Conservation (phyloP, 1,284 basidiomycete genomes). For the Moesziomyces sp. region DNA sequence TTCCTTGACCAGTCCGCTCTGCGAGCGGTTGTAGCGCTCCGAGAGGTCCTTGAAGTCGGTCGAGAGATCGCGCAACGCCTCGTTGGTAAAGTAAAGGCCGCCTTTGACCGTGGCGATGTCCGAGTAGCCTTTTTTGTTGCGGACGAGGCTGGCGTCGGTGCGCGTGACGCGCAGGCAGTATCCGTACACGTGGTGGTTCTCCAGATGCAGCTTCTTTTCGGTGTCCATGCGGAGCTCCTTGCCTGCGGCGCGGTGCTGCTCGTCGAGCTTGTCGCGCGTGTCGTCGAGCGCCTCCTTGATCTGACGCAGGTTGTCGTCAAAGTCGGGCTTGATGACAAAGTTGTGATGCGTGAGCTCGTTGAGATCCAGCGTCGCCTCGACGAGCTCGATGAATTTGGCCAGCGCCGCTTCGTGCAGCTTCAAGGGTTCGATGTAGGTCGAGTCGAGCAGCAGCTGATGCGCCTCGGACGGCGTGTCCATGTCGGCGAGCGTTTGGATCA, state of each 20-base stretch:
- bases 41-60: constrained; percentile 80
- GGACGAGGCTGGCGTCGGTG: constrained; percentile 80
- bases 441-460: constrained; percentile 37
- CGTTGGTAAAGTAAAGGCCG: constrained; percentile 92
- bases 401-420: constrained; percentile 40
- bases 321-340: constrained; percentile 92
- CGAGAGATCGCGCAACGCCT: constrained; percentile 77
- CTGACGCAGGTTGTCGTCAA: constrained; percentile 79
- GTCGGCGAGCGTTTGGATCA: constrained; percentile 74
- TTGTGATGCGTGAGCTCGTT: constrained; percentile 84
- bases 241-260: constrained; percentile 81
- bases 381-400: constrained; percentile 84
- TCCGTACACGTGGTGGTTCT: constrained; percentile 89
- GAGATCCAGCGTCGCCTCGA: constrained; percentile 93
- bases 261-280: constrained; percentile 83
- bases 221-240: constrained; percentile 83
- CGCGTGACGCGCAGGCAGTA: constrained; percentile 90
- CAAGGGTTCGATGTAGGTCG: constrained; percentile 56
- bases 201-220: constrained; percentile 95
- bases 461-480: constrained; percentile 60
- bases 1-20: constrained; percentile 87
- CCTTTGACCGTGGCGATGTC: constrained; percentile 88
- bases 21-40: constrained; percentile 79
- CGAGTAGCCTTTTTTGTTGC: constrained; percentile 78
- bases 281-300: constrained; percentile 77